Conservation (phyloP, 1,284 basidiomycete genomes). For the Bjerkandera adusta region DNA sequence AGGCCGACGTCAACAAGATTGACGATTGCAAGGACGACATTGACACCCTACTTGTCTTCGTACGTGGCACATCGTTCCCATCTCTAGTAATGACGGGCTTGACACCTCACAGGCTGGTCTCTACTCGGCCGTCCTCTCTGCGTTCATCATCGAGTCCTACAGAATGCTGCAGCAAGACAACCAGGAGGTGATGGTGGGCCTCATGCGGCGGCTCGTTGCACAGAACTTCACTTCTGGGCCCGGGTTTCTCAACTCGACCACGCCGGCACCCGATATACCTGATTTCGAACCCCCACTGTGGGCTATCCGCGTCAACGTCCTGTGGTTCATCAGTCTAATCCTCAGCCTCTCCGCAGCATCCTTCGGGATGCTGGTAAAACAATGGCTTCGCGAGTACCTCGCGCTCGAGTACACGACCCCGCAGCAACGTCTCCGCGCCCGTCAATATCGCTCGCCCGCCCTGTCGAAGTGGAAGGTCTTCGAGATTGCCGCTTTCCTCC, state of each 20-base stretch:
- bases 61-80: neutral
- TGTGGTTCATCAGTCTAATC: neutral
- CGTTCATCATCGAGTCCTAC: neutral
- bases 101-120: neutral
- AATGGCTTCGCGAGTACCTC: constrained; percentile 2
- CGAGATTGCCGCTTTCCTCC: neutral
- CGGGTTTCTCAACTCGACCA: neutral
- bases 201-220: neutral
- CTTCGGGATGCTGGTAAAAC: neutral
- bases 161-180: neutral
- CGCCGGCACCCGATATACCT: neutral
- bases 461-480: neutral
- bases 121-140: neutral
- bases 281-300: neutral
- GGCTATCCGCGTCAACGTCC: neutral
- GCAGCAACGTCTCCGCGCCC: neutral
- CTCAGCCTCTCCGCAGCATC: neutral
- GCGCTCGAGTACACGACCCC: neutral
- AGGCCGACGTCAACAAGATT: neutral
- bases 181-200: neutral
- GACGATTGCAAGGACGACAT: neutral
- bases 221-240: neutral
- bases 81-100: neutral
- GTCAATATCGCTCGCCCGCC: neutral
- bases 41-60: neutral